Evolutionary conservation across 148 eudicot species (phyloP).

Genomic region (Camellia granthamiana): DNA sequence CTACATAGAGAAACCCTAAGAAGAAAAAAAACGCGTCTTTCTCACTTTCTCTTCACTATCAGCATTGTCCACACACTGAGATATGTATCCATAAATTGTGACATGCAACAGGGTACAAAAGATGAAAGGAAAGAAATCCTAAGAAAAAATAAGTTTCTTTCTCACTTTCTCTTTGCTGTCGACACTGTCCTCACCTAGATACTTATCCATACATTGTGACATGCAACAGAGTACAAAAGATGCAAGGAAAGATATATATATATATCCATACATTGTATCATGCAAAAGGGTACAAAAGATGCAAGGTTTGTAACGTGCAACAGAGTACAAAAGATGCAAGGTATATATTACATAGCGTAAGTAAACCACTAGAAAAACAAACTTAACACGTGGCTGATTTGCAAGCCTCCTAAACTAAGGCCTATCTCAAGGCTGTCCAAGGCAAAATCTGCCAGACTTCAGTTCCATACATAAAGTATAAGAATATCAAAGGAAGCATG

Average conservation of each 20-base stretch:
- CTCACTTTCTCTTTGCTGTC: too few relatives aligned
- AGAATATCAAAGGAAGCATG: not conserved
- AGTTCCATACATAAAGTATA: not conserved
- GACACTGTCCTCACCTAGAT: not conserved
- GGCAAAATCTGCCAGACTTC: not conserved
- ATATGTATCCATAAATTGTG: not conserved
- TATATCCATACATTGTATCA: not conserved
- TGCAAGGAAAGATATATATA: too few relatives aligned
- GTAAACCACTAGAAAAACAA: not conserved
- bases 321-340: not conserved
- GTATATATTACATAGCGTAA: not conserved
- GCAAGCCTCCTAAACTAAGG: not conserved
- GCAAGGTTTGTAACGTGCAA: too few relatives aligned
- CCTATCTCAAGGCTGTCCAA: not conserved
- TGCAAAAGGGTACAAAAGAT: not conserved
- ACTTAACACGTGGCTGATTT: not conserved
- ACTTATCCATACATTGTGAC: not conserved
- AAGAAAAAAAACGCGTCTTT: not conserved
- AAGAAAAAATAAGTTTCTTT: too few relatives aligned
- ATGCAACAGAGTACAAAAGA: not conserved
- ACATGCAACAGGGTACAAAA: not conserved
- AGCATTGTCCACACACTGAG: not conserved
- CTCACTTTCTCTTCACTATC: not conserved
- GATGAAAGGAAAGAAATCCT: too few relatives aligned
- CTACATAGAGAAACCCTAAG: not conserved